Base-by-base conservation (phyloP, 768 basidiomycete species). In the Leccinum aurantiacum region DNA sequence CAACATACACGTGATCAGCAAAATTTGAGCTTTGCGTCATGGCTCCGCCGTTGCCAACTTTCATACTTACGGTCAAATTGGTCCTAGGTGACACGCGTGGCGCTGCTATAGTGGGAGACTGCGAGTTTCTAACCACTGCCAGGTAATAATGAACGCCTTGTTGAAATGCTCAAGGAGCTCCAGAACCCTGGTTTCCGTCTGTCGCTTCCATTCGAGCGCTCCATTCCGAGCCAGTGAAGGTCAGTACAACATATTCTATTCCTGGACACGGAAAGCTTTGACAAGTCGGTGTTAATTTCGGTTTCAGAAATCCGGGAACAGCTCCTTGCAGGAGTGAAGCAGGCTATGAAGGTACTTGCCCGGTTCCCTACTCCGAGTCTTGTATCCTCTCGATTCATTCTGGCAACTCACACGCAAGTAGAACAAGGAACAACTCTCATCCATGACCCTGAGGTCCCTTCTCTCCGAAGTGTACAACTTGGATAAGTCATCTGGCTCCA, bases 381-480 rank as follows among this genome's bases (percentile, higher is more conserved):
- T 38, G 4, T 29, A 15, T 22, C 5, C 24, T 55, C 35, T 11
- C 48, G 38, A 54, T 31, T 14, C 22, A 22, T 46, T 66, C n/a
- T n/a, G n/a, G n/a, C n/a, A n/a, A n/a, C n/a, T n/a, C n/a, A 54
- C 35, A 54, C 58, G 48, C 25, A 14, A 61, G 22, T 68, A 90
- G 89, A 77, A 67, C 58, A 87, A 80, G 65, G 82, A 90, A 64
- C 69, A 77, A n/a, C 65, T 78, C 24, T 74, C 81, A 50, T 84
- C 88, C 19, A 87, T 79, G 47, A 82, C 82, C 25, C 71, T 85
- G 63, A 81, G 84, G 89, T 85, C 87, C 25, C 80, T 89, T 33
- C 77, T 91, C 17, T 79, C 89, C 10, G 89, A 91, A 59, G 79
- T 91, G 3, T 84, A 90, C 63, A 79, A 82, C 9, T 79, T 84